Base-by-base conservation (phyloP, 441 rosid genomes). In the Aleurites moluccanus region DNA sequence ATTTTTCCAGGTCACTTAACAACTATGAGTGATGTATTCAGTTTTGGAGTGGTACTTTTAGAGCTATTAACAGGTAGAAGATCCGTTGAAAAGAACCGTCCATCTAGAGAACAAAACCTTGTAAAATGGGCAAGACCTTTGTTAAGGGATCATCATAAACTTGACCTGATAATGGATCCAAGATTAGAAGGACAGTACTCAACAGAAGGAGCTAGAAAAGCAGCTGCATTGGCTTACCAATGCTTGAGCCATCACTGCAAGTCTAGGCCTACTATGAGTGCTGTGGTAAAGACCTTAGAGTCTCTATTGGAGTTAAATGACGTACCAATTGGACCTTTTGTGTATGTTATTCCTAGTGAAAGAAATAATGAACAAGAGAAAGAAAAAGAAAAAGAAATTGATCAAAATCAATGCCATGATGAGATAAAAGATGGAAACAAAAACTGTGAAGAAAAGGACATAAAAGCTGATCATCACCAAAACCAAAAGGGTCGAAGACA, bases 1-100 rank as follows among this genome's bases (percentile, higher is more conserved):
- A 52, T 20, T 42, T 69, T 73, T 82, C 57, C 90, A 92, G 98
- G 98, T 67, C 97, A 91, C 70, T 82, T 94, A 44, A 92, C 98
- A 13, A 80, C 88, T 6, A 88, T 85, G 97, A 94, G 97, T 55
- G 98, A 94, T 20, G 98, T 92, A 40, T 94, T 83, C 66, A 90
- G 98, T 80, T 94, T 92, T 25, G 98, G 98, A 63, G 97, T 94
- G 0, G 97, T 94, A 27, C 79, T 94, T 18, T 57, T 91, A 45
- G 98, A 94, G 76, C 84, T 92, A 23, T 55, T 94, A 44, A 89
- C 97, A 0, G 98, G 97, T 1, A 83, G 79, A 73, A 75, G 88
- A 65, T 84, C 97, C 0, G 28, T 91, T 70, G 97, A 91, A 80
- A 90, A 75, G 74, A 81, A 77, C 23, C 88, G 95, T 11, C 84